Evolutionary conservation across 1,284 basidiomycete species (phyloP).

Genomic region (Ceratobasidium sp.): DNA sequence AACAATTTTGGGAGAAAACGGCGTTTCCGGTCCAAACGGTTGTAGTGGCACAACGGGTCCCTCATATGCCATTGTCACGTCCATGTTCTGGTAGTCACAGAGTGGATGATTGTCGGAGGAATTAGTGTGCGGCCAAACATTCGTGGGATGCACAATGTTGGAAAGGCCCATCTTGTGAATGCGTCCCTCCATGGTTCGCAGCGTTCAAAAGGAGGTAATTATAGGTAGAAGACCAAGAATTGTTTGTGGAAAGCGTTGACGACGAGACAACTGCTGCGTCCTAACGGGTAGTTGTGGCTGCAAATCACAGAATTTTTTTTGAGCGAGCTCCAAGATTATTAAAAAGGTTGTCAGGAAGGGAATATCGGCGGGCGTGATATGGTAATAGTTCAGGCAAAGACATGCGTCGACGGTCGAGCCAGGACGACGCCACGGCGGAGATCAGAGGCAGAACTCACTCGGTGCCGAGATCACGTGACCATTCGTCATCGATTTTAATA

Average conservation of each 20-base stretch:
- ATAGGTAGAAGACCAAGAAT: no score
- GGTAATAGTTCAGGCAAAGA: neutral
- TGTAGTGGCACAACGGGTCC: neutral
- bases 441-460: neutral
- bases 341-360: neutral
- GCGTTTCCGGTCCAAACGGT: neutral
- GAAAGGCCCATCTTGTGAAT: neutral
- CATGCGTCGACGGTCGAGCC: slow-evolving; percentile 1
- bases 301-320: neutral
- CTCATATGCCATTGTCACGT: neutral
- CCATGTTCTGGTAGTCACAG: neutral
- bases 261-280: no score
- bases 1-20: neutral
- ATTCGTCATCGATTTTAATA: no score
- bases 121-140: no score
- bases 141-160: neutral
- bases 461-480: neutral
- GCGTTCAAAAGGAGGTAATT: neutral
- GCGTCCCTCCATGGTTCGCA: neutral
- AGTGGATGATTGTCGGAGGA: no score
- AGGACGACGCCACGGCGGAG: slow-evolving; percentile 8
- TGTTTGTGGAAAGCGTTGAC: no score
- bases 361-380: neutral
- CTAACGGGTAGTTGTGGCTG: no score
- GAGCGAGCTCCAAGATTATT: no score